A percentile compares a stretch with the other conserved stretches of the same genome.
phyloP scores from a whole-genome alignment of 441 rosid genomes.

The Populus hybrid region DNA sequence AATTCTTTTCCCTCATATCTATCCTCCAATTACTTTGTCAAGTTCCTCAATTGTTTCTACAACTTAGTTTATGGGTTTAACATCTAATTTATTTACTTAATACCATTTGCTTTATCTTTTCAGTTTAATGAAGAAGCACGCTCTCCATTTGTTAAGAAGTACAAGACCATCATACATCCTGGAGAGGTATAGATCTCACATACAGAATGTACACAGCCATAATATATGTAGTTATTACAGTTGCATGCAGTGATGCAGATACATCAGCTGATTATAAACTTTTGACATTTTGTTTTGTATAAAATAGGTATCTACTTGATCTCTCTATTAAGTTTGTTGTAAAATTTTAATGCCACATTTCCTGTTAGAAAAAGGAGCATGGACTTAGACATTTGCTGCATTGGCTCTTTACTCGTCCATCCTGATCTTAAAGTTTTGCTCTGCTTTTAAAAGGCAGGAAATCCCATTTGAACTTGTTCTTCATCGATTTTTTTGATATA shows the following conservation, averaged over 20 bases:
- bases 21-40: not conserved
- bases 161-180: slow-evolving; percentile 97
- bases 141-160: slow-evolving; percentile 97
- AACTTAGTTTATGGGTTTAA: not conserved
- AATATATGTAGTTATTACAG: not conserved
- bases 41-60: not conserved
- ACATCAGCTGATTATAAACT: not conserved
- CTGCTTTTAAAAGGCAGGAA: not conserved
- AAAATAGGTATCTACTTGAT: not conserved
- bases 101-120: slow-evolving; percentile 6
- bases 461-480: not conserved
- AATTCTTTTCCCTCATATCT: not conserved
- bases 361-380: not conserved
- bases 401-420: not conserved
- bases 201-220: not conserved
- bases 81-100: not conserved
- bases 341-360: not conserved
- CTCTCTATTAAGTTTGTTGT: not conserved
- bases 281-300: not conserved
- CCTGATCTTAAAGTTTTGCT: not conserved
- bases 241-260: not conserved
- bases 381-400: not conserved
- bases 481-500: not conserved
- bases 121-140: slow-evolving; percentile 99
- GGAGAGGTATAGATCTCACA: slow-evolving; percentile 67